Conservation (phyloP, 768 basidiomycete species). For the Filobasidium wieringae region DNA sequence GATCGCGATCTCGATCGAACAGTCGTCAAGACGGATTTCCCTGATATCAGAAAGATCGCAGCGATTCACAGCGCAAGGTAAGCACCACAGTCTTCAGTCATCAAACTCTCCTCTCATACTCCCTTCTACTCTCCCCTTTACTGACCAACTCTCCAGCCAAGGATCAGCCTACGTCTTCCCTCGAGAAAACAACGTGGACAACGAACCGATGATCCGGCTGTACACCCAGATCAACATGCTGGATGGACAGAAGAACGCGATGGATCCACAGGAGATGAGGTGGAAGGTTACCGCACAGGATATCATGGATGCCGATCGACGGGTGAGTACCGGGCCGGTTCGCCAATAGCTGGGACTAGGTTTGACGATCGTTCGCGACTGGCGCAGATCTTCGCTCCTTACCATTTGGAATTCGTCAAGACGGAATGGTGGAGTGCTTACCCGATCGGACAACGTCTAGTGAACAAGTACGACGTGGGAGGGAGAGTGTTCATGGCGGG, state of each 20-base stretch:
- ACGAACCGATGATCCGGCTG: conserved; percentile 14
- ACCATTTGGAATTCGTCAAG: conserved; percentile 19
- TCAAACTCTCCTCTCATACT: not conserved
- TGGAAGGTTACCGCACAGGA: conserved; percentile 17
- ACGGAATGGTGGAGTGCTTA: conserved; percentile 24
- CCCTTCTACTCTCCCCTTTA: not conserved
- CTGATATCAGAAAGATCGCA: conserved; percentile 19
- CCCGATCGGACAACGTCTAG: conserved; percentile 23
- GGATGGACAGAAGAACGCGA: conserved; percentile 12
- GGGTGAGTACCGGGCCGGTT: conserved; percentile 2
- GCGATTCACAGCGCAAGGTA: conserved; percentile 16
- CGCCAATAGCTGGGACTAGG: not conserved
- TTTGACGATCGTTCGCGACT: not conserved
- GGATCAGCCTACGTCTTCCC: conserved; percentile 17
- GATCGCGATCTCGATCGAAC: not conserved
- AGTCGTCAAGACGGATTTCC: conserved; percentile 19
- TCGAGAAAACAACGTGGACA: conserved; percentile 16
- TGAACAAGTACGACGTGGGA: conserved; percentile 16
- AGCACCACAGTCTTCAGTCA: not conserved
- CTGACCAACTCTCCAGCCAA: not conserved
- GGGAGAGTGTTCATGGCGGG: conserved; percentile 22
- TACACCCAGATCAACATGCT: conserved; percentile 20
- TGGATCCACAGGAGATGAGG: conserved; percentile 11
- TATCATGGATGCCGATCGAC: conserved; percentile 14
- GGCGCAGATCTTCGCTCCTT: conserved; percentile 17